Evolutionary conservation across 2,329 filamentous ascomycete species (phyloP), one percentile per base, ranked within the genome.

Genomic region (Curvularia eragrostidis): DNA sequence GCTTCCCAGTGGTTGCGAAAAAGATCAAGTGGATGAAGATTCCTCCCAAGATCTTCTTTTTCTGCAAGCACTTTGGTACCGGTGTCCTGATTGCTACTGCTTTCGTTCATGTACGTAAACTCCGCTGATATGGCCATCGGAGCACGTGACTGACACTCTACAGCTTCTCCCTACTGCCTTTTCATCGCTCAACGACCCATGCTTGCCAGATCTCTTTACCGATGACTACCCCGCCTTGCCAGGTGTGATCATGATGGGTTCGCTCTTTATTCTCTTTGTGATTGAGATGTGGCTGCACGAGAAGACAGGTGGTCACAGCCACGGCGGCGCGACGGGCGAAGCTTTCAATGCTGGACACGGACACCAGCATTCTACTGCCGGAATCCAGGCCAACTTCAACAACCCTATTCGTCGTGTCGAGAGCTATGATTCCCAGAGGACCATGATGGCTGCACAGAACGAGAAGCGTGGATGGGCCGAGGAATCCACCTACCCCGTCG

Each of bases 51-150:
- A 69, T 85, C 30, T 87, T 87, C 73, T 87, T 87, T 69, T 82
- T 84, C 54, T 87, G 84, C 75, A 87, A 87, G 65, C 85, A 87
- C 66, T 77, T 78, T 51, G 75, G 91, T 70, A 95, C 91, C 1
- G 91, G 91, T 58, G 91, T 95, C 19, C 81, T 95, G n/a, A 89
- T 95, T 61, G 91, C 91, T 10, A 95, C 91, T 1, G 91, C 91
- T 54, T 95, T 95, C 70, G 90, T 94, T 24, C 91, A 94, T 78
- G 75, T 77, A 63, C 54, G 74, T 61, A 52, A 19, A 36, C 10
- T 8, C 12, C 47, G 39, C 5, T 13, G 19, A 41, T 36, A 26
- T 18, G 34, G n/a, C 21, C 13, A 21, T 10, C 26, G n/a, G 38
- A 34, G 26, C 19, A 34, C 19, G 5, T 39, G 13, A 21, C 48